Evolutionary conservation across 805 yeast species (phyloP).

Genomic region (Nakazawaea anatomiae): DNA sequence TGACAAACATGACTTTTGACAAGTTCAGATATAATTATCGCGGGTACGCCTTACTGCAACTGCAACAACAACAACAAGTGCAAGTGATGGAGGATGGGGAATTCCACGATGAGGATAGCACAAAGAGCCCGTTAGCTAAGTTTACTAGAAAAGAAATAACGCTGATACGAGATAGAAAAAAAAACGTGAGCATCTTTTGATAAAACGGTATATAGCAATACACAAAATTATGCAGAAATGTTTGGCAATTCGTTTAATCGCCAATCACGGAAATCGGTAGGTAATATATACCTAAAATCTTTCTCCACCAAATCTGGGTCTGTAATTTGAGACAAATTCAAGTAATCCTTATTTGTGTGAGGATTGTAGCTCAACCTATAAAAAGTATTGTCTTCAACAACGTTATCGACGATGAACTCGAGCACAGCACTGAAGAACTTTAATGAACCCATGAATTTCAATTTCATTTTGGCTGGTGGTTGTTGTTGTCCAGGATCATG

Average conservation of each 20-base stretch:
- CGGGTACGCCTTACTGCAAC: conserved; percentile 13
- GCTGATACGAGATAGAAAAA: no score
- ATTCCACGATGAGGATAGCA: neutral
- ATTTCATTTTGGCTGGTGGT: conserved; percentile 34
- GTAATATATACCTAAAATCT: conserved; percentile 36
- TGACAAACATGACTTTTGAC: conserved; percentile 47
- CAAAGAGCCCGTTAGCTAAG: no score
- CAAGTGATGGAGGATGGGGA: neutral
- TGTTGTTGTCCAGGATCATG: conserved; percentile 15
- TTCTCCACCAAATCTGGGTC: conserved; percentile 25
- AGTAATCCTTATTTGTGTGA: conserved; percentile 38
- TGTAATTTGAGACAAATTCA: conserved; percentile 41
- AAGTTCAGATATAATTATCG: conserved; percentile 22
- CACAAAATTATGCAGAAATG: conserved; percentile 4
- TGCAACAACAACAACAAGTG: neutral
- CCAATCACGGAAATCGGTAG: conserved; percentile 50
- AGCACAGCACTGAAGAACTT: conserved; percentile 83
- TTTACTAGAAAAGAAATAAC: no score
- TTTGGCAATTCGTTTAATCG: conserved; percentile 23
- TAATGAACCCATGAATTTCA: conserved; percentile 72
- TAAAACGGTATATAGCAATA: neutral
- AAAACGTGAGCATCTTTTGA: no score
- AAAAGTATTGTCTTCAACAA: conserved; percentile 43
- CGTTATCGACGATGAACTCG: conserved; percentile 62
- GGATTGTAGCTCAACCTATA: conserved; percentile 56